phyloP scores from a whole-genome alignment of 2,329 filamentous ascomycete species.

The Colletotrichum noveboracense region DNA sequence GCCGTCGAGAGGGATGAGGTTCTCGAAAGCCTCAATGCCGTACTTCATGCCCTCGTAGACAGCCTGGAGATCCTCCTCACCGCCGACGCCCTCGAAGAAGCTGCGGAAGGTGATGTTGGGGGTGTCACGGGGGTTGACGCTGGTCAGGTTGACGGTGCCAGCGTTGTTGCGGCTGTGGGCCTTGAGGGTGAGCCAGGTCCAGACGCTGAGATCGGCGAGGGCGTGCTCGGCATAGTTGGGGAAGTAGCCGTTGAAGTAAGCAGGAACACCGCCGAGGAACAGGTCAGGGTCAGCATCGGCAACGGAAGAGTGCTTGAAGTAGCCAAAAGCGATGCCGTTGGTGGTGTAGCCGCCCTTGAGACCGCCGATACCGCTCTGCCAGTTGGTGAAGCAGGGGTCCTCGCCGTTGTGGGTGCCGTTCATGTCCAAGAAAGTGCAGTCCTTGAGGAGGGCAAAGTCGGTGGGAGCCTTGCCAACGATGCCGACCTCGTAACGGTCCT shows the following conservation, averaged over 20 bases:
- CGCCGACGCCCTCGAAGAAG: slow-evolving; percentile 47
- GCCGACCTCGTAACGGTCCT: slow-evolving; percentile 44
- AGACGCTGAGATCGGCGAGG: slow-evolving; percentile 44
- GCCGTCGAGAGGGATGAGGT: slow-evolving; percentile 40
- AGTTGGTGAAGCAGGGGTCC: slow-evolving; percentile 42
- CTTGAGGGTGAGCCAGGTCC: slow-evolving; percentile 54
- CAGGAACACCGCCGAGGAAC: slow-evolving; percentile 59
- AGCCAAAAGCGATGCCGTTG: slow-evolving; percentile 59
- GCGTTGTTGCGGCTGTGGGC: slow-evolving; percentile 58
- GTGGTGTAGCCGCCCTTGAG: slow-evolving; percentile 41
- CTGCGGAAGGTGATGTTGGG: slow-evolving; percentile 67
- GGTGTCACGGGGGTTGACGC: slow-evolving; percentile 64
- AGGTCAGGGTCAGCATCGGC: slow-evolving; percentile 53
- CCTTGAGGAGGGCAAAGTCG: slow-evolving; percentile 31
- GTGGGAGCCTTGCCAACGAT: slow-evolving; percentile 23
- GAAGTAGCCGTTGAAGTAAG: slow-evolving; percentile 61
- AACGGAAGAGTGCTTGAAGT: slow-evolving; percentile 39
- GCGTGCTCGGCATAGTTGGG: slow-evolving; percentile 55
- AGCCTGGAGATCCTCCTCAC: slow-evolving; percentile 48
- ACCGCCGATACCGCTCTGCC: slow-evolving; percentile 32
- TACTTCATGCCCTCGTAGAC: slow-evolving; percentile 51
- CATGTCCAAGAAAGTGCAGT: slow-evolving; percentile 36
- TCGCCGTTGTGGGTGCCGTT: slow-evolving; percentile 17
- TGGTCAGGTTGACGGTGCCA: slow-evolving; percentile 67
- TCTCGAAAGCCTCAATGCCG: slow-evolving; percentile 44